phyloP scores from a whole-genome alignment of 768 basidiomycete genomes.

The Podaxis pistillaris region DNA sequence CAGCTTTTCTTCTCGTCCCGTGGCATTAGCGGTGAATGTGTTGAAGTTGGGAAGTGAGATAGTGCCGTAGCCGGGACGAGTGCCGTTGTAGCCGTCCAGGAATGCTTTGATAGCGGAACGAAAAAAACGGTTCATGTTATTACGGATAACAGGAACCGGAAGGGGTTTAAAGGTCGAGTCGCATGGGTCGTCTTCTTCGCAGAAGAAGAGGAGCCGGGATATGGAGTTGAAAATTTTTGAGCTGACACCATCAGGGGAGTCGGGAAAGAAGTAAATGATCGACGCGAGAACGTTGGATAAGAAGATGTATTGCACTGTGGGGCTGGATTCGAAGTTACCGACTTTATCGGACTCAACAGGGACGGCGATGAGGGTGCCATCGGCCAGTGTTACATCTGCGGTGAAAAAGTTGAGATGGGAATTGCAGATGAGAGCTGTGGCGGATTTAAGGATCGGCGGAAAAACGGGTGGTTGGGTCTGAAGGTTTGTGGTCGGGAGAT shows the following conservation, averaged over 20 bases:
- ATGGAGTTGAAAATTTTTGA: not conserved
- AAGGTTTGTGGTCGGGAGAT: not conserved
- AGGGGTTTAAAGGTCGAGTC: too few relatives aligned
- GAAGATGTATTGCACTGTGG: not conserved
- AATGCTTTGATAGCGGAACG: not conserved
- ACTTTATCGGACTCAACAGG: not conserved
- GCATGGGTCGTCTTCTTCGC: too few relatives aligned
- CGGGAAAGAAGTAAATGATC: not conserved
- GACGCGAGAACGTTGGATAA: not conserved
- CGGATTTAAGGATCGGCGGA: not conserved
- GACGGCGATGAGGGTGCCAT: not conserved
- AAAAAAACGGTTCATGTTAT: not conserved
- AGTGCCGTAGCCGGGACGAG: not conserved
- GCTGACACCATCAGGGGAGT: not conserved
- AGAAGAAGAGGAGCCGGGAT: not conserved
- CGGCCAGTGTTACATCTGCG: not conserved
- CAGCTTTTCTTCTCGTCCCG: not conserved
- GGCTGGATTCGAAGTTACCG: not conserved
- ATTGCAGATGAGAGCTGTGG: not conserved
- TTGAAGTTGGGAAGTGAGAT: not conserved
- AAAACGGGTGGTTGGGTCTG: not conserved
- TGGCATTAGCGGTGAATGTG: not conserved
- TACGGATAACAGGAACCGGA: not conserved
- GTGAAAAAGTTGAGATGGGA: not conserved
- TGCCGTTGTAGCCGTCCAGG: not conserved